phyloP scores from a whole-genome alignment of 495 filamentous ascomycete species.

The Hypoxylon perforatum region DNA sequence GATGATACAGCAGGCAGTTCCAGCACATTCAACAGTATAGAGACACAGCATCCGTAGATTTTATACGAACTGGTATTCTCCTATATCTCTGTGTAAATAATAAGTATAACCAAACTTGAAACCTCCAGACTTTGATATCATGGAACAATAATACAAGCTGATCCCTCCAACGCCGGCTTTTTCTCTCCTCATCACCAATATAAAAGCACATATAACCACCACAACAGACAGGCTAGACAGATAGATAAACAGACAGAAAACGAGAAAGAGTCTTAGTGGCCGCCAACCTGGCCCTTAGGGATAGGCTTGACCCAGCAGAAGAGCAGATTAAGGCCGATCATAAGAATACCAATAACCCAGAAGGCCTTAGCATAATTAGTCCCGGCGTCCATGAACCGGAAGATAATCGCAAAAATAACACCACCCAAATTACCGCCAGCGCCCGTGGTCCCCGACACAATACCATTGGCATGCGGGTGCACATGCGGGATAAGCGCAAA shows the following conservation, averaged over 20 bases:
- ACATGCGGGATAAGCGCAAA: conserved; percentile 89
- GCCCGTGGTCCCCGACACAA: conserved; percentile 81
- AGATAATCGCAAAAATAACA: conserved; percentile 86
- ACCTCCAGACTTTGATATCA: neutral
- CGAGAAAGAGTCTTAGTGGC: conserved; percentile 50
- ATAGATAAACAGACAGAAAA: conserved; percentile 2
- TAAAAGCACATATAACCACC: neutral
- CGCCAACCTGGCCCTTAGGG: conserved; percentile 74
- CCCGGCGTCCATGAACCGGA: conserved; percentile 74
- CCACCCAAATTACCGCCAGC: conserved; percentile 87
- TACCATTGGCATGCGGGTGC: conserved; percentile 73
- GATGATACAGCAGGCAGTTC: too few species aligned
- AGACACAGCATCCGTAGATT: too few species aligned
- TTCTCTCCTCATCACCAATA: too few species aligned
- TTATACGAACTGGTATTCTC: too few species aligned
- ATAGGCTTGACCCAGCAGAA: conserved; percentile 80
- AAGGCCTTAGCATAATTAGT: conserved; percentile 73
- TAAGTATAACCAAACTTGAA: neutral
- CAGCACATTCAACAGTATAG: too few species aligned
- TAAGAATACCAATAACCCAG: conserved; percentile 86
- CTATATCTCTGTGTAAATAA: too few species aligned
- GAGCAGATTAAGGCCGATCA: conserved; percentile 71
- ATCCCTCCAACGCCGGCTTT: neutral
- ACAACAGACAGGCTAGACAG: neutral
- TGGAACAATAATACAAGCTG: neutral